Base-by-base conservation (phyloP, 495 filamentous ascomycete species). In the Daldinia vernicosa region DNA sequence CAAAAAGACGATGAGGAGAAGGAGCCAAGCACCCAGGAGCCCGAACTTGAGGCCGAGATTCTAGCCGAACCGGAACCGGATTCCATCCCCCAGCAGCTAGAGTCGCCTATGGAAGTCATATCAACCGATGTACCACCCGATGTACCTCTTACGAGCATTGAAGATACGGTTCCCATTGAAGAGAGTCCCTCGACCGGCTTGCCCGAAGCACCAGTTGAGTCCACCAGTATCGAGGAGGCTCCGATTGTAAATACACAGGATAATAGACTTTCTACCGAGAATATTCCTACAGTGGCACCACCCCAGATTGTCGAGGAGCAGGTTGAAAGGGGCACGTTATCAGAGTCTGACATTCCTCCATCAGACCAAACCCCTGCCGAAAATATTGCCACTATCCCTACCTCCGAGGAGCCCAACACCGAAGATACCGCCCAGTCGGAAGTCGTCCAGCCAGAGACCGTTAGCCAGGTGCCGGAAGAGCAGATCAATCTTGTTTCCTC, bases 1-100 rank as follows among this genome's bases (percentile, higher is more conserved):
- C 63, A 74, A 53, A 68, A 68, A 58, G 64, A 58, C 40, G 60
- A 70, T 19, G 68, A 50, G 26, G 37, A 54, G 40, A 62, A 64
- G 45, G 37, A 26, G 56, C 67, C 67, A 39, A 53, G 55, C 8
- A 47, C 55, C 32, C 15, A 33, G n/a, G 70, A 70, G 53, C 28
- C 59, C 5, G 74, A 68, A 39, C 32, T 57, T 43, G 24, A 57
- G 51, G 28, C 35, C 32, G 28, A 66, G 28, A 9, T 40, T n/a
- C 52, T 60, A 27, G 27, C 33, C 39, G 30, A 66, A 19, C 22
- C 43, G 51, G 69, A 75, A 8, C 45, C 54, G 51, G 54, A 27
- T 51, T 26, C 27, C 33, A 19, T 4, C 28, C 7, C 30, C 32
- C 47, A 60, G 22, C 55, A 51, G 39, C 19, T 19, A 19, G 56